Percentiles rank a stretch among this genome's conserved stretches.
phyloP scores from a whole-genome alignment of 257 asterid species.

The Cynanchum wilfordii region DNA sequence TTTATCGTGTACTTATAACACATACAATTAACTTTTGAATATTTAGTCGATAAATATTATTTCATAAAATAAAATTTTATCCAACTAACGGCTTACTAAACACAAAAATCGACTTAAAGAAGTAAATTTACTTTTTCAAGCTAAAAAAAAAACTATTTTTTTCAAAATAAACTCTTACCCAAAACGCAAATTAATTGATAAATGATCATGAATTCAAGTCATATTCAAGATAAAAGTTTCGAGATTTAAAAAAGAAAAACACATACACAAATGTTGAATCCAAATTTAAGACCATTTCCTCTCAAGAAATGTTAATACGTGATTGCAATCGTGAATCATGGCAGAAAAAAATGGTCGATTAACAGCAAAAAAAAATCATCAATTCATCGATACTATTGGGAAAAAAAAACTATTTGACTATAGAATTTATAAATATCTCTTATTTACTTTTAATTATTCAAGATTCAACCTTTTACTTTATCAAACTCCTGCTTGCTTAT shows the following conservation, averaged over 20 bases:
- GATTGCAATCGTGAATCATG: not conserved
- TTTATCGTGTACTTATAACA: too few species aligned
- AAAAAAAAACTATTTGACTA: constrained; percentile 12
- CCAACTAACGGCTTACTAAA: too few species aligned
- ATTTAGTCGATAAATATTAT: too few species aligned
- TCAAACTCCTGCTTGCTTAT: constrained; percentile 1
- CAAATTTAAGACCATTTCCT: not conserved
- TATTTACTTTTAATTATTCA: constrained; percentile 8
- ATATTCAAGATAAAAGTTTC: too few species aligned
- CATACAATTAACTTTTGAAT: too few species aligned
- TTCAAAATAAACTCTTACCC: too few species aligned
- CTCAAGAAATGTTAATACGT: too few species aligned
- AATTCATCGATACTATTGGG: not conserved
- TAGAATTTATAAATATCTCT: constrained; percentile 5
- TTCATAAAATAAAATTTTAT: too few species aligned
- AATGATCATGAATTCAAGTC: too few species aligned
- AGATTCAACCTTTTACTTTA: constrained; percentile 22
- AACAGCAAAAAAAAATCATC: not conserved
- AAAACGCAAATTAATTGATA: not conserved
- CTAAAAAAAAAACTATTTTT: too few species aligned
- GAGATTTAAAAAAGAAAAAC: not conserved
- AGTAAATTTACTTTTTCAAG: too few species aligned
- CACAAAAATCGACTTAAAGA: too few species aligned
- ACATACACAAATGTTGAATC: not conserved
- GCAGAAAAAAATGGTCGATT: not conserved